Evolutionary conservation across 768 basidiomycete species (phyloP).

Genomic region (Suillus luteus): DNA sequence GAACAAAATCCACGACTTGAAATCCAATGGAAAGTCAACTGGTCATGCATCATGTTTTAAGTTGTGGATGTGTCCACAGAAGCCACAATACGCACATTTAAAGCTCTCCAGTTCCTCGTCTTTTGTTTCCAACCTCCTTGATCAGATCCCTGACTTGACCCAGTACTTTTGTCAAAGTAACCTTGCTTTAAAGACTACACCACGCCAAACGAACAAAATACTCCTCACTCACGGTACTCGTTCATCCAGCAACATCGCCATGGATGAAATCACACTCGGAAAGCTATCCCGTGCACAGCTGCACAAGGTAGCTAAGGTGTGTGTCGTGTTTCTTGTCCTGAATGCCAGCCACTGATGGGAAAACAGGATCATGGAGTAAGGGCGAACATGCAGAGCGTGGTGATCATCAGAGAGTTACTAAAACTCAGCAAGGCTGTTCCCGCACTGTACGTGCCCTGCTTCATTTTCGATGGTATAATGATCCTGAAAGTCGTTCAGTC

Average conservation of each 20-base stretch:
- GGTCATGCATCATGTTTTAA: background rate
- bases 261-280: constrained; percentile 23
- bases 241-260: background rate
- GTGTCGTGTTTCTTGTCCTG: background rate
- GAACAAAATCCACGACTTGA: too few relatives aligned
- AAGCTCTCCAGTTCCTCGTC: background rate
- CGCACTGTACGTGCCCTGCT: background rate
- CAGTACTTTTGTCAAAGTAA: background rate
- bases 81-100: background rate
- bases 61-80: background rate
- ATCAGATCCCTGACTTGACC: background rate
- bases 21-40: background rate
- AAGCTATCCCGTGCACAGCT: constrained; percentile 26
- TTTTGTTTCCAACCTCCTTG: background rate
- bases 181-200: background rate
- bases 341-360: background rate
- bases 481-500: constrained; percentile 15
- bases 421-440: constrained; percentile 4
- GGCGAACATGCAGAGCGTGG: constrained; percentile 29
- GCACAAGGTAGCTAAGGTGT: constrained; percentile 32
- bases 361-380: constrained; percentile 24
- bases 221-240: too few relatives aligned
- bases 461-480: constrained; percentile 16
- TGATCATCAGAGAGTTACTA: constrained; percentile 25
- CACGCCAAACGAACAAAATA: background rate